Evolutionary conservation across 106 monocot genomes (phyloP).

Genomic region (Dendrobium catenatum): DNA sequence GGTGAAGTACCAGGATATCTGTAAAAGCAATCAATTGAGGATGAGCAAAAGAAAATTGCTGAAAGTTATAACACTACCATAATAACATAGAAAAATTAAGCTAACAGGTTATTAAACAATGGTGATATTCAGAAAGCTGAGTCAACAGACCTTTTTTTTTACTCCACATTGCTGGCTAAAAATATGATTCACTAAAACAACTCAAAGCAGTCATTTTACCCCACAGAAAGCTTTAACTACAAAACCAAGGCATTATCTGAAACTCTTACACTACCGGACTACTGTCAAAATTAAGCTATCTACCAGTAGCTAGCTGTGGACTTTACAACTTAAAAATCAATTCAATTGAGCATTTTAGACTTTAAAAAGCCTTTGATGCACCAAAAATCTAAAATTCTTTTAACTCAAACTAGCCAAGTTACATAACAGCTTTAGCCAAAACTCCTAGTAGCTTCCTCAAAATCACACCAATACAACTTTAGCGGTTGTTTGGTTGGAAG

Average conservation of each 20-base stretch:
- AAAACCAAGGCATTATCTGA: background rate
- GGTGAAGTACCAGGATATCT: conserved; percentile 43
- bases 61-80: background rate
- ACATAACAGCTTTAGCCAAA: background rate
- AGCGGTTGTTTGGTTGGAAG: too few species aligned
- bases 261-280: background rate
- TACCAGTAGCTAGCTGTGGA: background rate
- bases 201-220: background rate
- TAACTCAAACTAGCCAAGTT: background rate
- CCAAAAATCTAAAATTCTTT: background rate
- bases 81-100: background rate
- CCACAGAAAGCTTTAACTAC: background rate
- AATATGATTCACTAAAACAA: background rate
- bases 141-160: background rate
- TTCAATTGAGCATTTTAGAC: background rate
- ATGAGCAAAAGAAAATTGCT: background rate
- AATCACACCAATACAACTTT: background rate
- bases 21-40: conserved; percentile 5
- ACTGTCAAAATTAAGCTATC: background rate
- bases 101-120: background rate
- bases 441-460: background rate
- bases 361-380: background rate
- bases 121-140: background rate
- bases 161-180: background rate
- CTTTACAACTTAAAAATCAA: background rate